A percentile compares a stretch with the other conserved stretches of the same genome.
Evolutionary conservation across 176 grass and related monocot species (phyloP).

Genomic region (Carex parvula): DNA sequence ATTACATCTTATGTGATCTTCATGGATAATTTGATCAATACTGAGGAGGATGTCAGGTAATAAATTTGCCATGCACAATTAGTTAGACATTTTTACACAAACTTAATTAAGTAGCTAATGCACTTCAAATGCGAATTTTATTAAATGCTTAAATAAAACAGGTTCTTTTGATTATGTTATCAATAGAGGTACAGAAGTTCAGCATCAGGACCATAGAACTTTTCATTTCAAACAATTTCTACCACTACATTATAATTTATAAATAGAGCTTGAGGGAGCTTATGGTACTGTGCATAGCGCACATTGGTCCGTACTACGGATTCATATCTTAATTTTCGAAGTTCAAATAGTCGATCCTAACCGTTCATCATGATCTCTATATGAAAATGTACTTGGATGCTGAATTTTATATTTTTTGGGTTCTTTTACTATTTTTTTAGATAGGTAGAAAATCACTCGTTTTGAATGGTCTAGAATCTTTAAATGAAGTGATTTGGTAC

Average conservation of each 20-base stretch:
- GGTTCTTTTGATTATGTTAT: background rate
- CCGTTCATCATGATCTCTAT: too few species aligned
- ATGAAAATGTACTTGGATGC: too few species aligned
- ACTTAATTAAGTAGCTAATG: background rate
- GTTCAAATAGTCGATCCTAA: too few species aligned
- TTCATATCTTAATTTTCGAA: too few species aligned
- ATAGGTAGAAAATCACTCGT: too few species aligned
- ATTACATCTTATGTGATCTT: slow-evolving; percentile 98
- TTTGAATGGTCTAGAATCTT: too few species aligned
- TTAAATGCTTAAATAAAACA: background rate
- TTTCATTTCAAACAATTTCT: background rate
- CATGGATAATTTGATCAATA: slow-evolving; percentile 99
- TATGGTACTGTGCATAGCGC: too few species aligned
- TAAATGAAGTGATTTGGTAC: too few species aligned
- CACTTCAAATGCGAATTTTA: background rate
- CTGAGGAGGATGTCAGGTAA: slow-evolving; percentile 71
- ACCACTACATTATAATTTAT: background rate
- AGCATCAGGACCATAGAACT: background rate
- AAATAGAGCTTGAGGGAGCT: too few species aligned
- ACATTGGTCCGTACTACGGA: too few species aligned
- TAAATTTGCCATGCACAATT: background rate
- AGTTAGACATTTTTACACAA: background rate
- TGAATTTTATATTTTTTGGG: too few species aligned
- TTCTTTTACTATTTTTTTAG: too few species aligned
- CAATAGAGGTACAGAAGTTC: background rate